Conservation (phyloP, 139 green algal species). For the Desmodesmus armatus region DNA sequence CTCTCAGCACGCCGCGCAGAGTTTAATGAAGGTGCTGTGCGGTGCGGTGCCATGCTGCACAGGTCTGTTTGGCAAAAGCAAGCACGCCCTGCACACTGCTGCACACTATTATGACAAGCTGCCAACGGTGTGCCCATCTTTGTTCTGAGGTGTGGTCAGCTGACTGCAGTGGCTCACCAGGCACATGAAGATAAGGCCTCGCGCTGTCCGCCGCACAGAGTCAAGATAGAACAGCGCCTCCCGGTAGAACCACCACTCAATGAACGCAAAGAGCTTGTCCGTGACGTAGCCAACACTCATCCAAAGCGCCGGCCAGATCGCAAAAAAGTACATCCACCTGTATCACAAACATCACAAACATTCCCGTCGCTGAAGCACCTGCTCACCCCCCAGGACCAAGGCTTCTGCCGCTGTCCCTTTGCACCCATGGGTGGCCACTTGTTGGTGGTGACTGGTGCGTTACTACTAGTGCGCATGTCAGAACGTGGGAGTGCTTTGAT, state of each 20-base stretch:
- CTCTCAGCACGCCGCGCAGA: background rate
- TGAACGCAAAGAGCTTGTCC: conserved; percentile 19
- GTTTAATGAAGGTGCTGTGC: background rate
- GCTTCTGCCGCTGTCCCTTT: too few relatives aligned
- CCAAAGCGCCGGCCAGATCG: conserved; percentile 34
- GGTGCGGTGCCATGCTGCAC: background rate
- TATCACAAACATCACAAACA: background rate
- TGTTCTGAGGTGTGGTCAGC: too few relatives aligned
- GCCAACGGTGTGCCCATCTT: background rate
- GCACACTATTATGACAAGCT: conserved; percentile 12
- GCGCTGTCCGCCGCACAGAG: conserved; percentile 16
- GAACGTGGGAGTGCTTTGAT: background rate
- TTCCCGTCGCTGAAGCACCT: background rate
- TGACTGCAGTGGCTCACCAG: conserved; percentile 41
- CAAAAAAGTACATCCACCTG: conserved; percentile 53
- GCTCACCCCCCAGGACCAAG: background rate
- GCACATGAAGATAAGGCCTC: conserved; percentile 35
- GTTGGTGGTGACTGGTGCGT: too few relatives aligned
- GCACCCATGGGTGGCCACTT: too few relatives aligned
- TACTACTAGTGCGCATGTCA: too few relatives aligned
- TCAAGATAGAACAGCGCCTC: conserved; percentile 36
- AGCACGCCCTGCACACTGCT: background rate
- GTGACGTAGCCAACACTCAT: conserved; percentile 25
- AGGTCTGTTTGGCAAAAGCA: background rate
- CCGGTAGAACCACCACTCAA: conserved; percentile 12